Evolutionary conservation across 2,329 filamentous ascomycete genomes (phyloP).

Genomic region (Blastomyces gilchristii): DNA sequence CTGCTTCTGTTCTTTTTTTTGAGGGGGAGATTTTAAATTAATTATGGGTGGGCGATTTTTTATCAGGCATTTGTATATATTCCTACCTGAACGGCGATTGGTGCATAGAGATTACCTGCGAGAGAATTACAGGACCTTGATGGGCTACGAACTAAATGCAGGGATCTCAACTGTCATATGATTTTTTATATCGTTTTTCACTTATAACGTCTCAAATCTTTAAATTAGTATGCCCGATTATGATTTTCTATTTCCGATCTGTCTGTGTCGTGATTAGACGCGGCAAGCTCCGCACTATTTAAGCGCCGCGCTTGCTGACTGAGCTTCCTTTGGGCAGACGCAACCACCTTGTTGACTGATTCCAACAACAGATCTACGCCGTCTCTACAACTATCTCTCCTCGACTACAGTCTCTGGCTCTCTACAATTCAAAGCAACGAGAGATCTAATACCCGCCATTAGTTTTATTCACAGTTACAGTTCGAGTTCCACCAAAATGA

Average conservation of each 20-base stretch:
- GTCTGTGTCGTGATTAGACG: background rate
- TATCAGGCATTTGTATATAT: too few species aligned
- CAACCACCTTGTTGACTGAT: constrained; percentile 11
- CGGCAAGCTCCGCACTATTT: constrained; percentile 10
- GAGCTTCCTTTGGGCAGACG: constrained; percentile 7
- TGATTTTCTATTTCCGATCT: background rate
- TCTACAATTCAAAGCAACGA: background rate
- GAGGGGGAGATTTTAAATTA: background rate
- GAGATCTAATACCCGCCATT: background rate
- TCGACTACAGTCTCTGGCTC: constrained; percentile 1
- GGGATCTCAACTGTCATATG: background rate
- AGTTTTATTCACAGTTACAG: background rate
- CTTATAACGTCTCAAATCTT: too few species aligned
- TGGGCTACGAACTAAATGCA: background rate
- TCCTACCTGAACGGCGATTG: background rate
- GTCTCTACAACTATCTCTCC: constrained; percentile 12
- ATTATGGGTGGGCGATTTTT: background rate
- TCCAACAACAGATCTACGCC: background rate
- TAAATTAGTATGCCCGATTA: too few species aligned
- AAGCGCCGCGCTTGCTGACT: constrained; percentile 10
- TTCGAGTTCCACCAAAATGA: constrained; percentile 39
- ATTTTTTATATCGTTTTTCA: background rate
- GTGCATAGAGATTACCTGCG: background rate
- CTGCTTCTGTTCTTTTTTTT: background rate
- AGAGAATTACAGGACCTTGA: background rate